Evolutionary conservation across 2,329 filamentous ascomycete genomes (phyloP), one percentile per base, ranked within the genome.

Genomic region (Aspergillus sp.): DNA sequence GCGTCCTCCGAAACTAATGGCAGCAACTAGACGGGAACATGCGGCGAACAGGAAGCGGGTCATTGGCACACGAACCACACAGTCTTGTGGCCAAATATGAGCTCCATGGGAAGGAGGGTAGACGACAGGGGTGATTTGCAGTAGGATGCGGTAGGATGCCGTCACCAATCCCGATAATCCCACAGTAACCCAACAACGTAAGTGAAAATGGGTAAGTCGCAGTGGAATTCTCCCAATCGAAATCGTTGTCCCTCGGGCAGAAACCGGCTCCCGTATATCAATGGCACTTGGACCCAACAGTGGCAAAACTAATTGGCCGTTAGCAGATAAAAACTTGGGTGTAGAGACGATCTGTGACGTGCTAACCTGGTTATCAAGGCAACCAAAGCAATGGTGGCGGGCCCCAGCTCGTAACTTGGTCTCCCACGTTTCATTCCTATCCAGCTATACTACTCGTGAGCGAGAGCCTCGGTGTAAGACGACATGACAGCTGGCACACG

Each of bases 401-500:
- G 34, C 23, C 34, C 17, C 19, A 29, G 34, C 17, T 40, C 36
- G 21, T 48, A 34, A 9, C 10, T 48, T 41, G 11, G 32, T 34
- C 16, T 25, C 17, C 29, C 20, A 14, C 13, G 46, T 56, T 62
- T 58, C 60, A 53, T 54, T 51, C 59, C 47, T 46, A 60, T 61
- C 58, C 57, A 56, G 61, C 59, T 60, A 56, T 53, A 46, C 31
- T 49, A 40, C 16, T 53, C 14, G 40, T 21, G n/a, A 20, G 11
- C 2, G 40, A 58, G 56, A 50, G 53, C 58, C 60, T 63, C 60
- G 63, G 55, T 62, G 63, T 64, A 64, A 68, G 60, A 62, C 60
- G 54, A 53, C 47, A 58, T 65, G 64, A 66, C 66, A 70, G 63
- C 64, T 73, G 69, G 69, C 67, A 69, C 61, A 59, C 58, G 60